Conservation (phyloP, 75 land plant genomes). For the Pseudotsuga menziesii region DNA sequence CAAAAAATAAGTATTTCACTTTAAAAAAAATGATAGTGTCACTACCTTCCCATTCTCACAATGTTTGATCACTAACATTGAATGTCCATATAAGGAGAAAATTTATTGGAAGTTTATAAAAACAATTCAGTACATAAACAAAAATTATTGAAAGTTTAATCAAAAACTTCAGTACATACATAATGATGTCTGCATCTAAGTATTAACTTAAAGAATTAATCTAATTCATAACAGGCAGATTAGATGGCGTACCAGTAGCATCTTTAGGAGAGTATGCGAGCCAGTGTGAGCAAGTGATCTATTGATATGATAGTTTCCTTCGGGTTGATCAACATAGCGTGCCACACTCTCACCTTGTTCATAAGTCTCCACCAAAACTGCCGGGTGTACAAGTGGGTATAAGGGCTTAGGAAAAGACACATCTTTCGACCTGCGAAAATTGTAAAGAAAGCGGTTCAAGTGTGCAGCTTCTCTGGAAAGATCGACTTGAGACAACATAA, state of each 20-base stretch:
- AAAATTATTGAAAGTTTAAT: too few species aligned
- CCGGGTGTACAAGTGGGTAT: constrained; percentile 90
- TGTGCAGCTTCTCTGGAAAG: constrained; percentile 92
- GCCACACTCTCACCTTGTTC: constrained; percentile 78
- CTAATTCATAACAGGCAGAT: too few species aligned
- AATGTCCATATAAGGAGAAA: too few species aligned
- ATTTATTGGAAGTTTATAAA: too few species aligned
- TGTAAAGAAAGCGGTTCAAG: constrained; percentile 78
- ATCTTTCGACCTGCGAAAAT: constrained; percentile 83
- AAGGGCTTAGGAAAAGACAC: constrained; percentile 88
- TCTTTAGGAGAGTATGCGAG: constrained; percentile 75
- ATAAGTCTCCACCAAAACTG: constrained; percentile 82
- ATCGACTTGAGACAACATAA: constrained; percentile 87
- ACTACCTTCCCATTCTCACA: too few species aligned
- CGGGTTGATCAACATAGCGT: constrained; percentile 52
- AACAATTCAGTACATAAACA: too few species aligned
- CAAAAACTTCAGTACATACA: too few species aligned
- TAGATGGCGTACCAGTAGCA: constrained; percentile 63
- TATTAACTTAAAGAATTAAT: too few species aligned
- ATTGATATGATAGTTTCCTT: constrained; percentile 39
- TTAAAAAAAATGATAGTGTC: too few species aligned
- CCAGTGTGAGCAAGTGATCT: constrained; percentile 79
- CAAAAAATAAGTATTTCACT: too few species aligned
- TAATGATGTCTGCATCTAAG: too few species aligned
- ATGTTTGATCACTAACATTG: too few species aligned